Evolutionary conservation across 2,329 filamentous ascomycete species (phyloP), one percentile per base, ranked within the genome.

Genomic region (Exophiala spinifera): DNA sequence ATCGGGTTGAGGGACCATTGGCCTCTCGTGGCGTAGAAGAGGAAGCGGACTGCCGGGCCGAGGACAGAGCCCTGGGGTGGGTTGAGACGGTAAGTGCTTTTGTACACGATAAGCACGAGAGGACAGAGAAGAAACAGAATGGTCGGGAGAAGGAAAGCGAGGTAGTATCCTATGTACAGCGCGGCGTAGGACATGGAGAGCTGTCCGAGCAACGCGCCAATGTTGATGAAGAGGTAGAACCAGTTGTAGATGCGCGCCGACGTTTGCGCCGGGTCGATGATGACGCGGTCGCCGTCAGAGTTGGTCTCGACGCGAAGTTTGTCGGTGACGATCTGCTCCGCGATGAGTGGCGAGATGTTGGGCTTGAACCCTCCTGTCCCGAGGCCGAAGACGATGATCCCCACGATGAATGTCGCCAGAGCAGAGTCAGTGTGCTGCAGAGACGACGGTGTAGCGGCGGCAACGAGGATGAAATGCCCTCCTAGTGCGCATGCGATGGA

Each of bases 91-190:
- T 91, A 91, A 60, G 77, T 79, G 64, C 83, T 83, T 64, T 80
- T 79, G 66, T 80, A 79, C 57, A 79, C 70, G 59, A 77, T 73
- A 46, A 89, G 75, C 2, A 89, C 79, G 0, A 81, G 36, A 1
- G 86, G 86, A 51, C 82, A 83, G 46, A 79, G 50, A 37, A 81
- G 75, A 74, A 88, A 87, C 65, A 88, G 72, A 51, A 76, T 68
- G 1, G 86, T 89, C 7, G 86, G 86, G 13, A 89, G 76, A 31
- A 86, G 70, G 72, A 78, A 90, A 0, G 86, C 79, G 17, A 87
- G 77, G 83, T 85, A 90, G 74, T 88, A 90, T 3, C 87, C 86
- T 45, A 89, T 79, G 57, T 88, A 88, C 67, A 87, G 86, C 70
- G 90, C 87, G 1, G 86, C 82, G 65, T 88, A 91, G 31, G 84